A percentile compares a stretch with the other conserved stretches of the same genome.
phyloP scores from a whole-genome alignment of 2,329 filamentous ascomycete genomes.

The Epichloe coenophiala region DNA sequence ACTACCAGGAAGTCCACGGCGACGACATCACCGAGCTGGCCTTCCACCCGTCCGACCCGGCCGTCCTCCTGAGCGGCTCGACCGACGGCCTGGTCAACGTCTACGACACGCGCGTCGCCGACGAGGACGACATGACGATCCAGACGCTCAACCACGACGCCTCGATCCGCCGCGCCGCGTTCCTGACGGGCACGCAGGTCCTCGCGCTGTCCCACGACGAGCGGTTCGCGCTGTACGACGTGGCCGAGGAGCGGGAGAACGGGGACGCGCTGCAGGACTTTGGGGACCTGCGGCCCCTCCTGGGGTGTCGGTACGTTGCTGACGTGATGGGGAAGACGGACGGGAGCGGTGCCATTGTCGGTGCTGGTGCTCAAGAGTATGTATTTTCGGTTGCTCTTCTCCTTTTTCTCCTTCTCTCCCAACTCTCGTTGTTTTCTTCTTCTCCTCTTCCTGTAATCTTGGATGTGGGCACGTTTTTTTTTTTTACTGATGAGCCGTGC shows the following conservation, averaged over 20 bases:
- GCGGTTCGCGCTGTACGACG: conserved; percentile 58
- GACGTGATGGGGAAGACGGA: conserved; percentile 49
- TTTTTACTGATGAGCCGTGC: too few relatives aligned
- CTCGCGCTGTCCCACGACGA: conserved; percentile 70
- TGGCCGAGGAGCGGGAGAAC: conserved; percentile 49
- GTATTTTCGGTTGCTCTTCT: too few relatives aligned
- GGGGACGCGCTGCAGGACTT: conserved; percentile 41
- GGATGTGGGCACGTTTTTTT: too few relatives aligned
- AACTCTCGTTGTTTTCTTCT: too few relatives aligned
- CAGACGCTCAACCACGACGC: conserved; percentile 68
- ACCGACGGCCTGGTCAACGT: conserved; percentile 71
- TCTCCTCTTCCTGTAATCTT: too few relatives aligned
- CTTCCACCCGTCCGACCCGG: conserved; percentile 50
- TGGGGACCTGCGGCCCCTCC: conserved; percentile 51
- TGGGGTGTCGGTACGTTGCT: conserved; percentile 62
- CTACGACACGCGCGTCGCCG: conserved; percentile 54
- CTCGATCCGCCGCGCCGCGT: conserved; percentile 63
- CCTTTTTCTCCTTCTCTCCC: too few relatives aligned
- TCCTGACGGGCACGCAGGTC: conserved; percentile 49
- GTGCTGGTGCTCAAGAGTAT: conserved; percentile 53
- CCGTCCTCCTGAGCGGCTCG: conserved; percentile 59
- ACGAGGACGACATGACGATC: conserved; percentile 65
- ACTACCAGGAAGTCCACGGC: conserved; percentile 52
- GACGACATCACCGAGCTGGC: conserved; percentile 49
- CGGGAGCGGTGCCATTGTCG: conserved; percentile 43